Percentiles rank a stretch among this genome's conserved stretches.
Evolutionary conservation across 495 filamentous ascomycete species (phyloP).

Genomic region (Penicillium nucicola): DNA sequence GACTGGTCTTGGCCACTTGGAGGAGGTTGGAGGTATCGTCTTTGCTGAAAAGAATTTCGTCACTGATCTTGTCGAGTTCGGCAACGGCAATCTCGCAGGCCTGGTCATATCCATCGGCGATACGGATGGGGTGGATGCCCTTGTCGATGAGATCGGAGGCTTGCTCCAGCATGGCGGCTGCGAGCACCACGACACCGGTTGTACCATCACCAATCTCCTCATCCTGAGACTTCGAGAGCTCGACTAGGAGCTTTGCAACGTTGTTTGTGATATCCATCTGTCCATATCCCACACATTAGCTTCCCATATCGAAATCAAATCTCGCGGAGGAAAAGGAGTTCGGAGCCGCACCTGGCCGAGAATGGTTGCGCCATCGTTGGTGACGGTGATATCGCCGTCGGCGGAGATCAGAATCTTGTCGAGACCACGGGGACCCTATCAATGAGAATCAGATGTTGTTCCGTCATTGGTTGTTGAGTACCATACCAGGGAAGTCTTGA

Average conservation of each 20-base stretch:
- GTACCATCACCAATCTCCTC: slow-evolving; percentile 99
- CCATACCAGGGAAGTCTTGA: slow-evolving; percentile 84
- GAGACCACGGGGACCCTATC: slow-evolving; percentile 83
- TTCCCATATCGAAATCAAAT: neutral
- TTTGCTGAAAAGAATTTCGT: slow-evolving; percentile 78
- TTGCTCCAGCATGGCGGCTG: slow-evolving; percentile 91
- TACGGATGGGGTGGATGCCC: slow-evolving; percentile 96
- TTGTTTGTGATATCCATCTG: slow-evolving; percentile 99
- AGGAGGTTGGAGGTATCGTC: slow-evolving; percentile 77
- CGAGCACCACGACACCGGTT: slow-evolving; percentile 95
- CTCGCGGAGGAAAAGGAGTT: slow-evolving; percentile 6
- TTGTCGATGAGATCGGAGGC: slow-evolving; percentile 99
- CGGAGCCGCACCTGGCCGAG: slow-evolving; percentile 64
- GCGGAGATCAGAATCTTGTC: slow-evolving; percentile 99
- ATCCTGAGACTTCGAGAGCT: slow-evolving; percentile 98
- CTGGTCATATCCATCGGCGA: slow-evolving; percentile 96
- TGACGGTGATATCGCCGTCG: slow-evolving; percentile 98
- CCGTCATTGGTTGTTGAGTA: neutral
- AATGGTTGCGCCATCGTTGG: slow-evolving; percentile 98
- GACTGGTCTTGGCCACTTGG: slow-evolving; percentile 90
- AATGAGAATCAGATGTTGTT: slow-evolving; percentile 18
- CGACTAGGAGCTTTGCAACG: slow-evolving; percentile 92
- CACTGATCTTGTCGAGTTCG: slow-evolving; percentile 89
- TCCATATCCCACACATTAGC: slow-evolving; percentile 15
- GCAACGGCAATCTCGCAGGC: slow-evolving; percentile 94